These are phyloP conservation scores for Meredithiella fracta DNA, from an alignment of 2,329 filamentous ascomycete species.

Conservation along the genomic window DNA sequence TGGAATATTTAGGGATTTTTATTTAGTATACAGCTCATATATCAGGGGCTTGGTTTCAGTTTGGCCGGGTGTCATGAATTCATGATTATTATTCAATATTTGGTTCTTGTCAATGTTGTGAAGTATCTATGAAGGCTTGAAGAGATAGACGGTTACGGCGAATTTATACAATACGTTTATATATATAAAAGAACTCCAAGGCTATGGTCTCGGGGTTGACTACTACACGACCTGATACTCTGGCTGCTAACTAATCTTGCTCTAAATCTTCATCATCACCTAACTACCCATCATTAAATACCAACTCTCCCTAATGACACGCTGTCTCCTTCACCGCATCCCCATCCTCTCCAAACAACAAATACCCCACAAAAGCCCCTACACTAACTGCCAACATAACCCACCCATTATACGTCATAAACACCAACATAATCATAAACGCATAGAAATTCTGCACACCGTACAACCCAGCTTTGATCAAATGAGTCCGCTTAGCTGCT, in stretches of 20 bases:
- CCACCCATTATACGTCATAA: constrained; percentile 99
- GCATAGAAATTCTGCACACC: constrained; percentile 94
- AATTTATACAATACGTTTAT: no score
- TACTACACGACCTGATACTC: neutral
- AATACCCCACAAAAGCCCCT: constrained; percentile 76
- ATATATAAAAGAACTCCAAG: no score
- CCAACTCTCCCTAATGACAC: constrained; percentile 74
- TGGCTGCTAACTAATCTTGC: no score
- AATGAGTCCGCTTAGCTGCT: constrained; percentile 50
- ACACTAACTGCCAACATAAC: constrained; percentile 85
- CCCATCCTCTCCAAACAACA: constrained; percentile 58
- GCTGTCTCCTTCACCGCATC: constrained; percentile 70
- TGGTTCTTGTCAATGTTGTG: no score
- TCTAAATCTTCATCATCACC: no score
- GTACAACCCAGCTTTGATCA: constrained; percentile 72
- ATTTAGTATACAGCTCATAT: no score
- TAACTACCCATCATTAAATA: neutral
- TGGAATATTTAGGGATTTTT: no score
- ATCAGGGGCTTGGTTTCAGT: no score
- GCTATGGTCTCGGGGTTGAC: neutral
- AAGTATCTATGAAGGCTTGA: no score
- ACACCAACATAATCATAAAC: constrained; percentile 97
- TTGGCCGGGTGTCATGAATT: no score
- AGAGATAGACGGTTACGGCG: no score
- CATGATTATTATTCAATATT: no score